phyloP scores from a whole-genome alignment of 352 stramenopile species.

The Saprolegnia diclina region DNA sequence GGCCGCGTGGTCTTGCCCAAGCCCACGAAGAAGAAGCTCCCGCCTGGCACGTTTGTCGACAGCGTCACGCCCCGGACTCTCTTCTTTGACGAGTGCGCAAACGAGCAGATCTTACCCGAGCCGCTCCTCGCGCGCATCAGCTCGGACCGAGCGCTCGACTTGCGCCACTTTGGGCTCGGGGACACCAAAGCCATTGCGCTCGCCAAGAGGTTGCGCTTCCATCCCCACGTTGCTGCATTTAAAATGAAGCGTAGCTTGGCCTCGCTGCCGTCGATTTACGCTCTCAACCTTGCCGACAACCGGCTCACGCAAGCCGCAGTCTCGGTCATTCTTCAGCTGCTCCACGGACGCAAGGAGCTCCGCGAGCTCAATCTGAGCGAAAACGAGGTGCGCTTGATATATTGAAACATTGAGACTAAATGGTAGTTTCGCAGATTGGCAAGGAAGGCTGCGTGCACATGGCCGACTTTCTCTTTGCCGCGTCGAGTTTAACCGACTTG shows the following conservation, averaged over 20 bases:
- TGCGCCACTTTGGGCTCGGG: slow-evolving; percentile 70
- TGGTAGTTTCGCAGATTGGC: slow-evolving; percentile 30
- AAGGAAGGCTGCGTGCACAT: slow-evolving; percentile 48
- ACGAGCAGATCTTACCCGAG: slow-evolving; percentile 53
- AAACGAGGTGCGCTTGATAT: slow-evolving; percentile 34
- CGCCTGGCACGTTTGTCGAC: not conserved
- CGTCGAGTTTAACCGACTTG: slow-evolving; percentile 41
- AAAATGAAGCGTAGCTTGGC: slow-evolving; percentile 23
- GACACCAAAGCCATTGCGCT: slow-evolving; percentile 54
- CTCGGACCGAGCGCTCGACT: slow-evolving; percentile 46
- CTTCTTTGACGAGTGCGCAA: slow-evolving; percentile 60
- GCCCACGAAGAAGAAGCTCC: slow-evolving; percentile 21
- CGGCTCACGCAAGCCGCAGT: slow-evolving; percentile 59
- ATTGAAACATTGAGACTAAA: not conserved
- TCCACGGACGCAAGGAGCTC: slow-evolving; percentile 36
- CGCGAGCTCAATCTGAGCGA: slow-evolving; percentile 63
- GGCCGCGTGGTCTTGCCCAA: slow-evolving; percentile 24
- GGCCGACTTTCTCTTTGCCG: slow-evolving; percentile 45
- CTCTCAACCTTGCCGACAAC: slow-evolving; percentile 63
- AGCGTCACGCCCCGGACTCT: slow-evolving; percentile 54
- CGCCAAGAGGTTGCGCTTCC: slow-evolving; percentile 29
- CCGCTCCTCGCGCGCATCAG: slow-evolving; percentile 67
- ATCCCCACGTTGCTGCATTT: not conserved
- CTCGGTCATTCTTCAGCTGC: slow-evolving; percentile 45
- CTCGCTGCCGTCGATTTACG: slow-evolving; percentile 48